Evolutionary conservation across 78 protist species (phyloP).

Genomic region (Pigoraptor vietnamica): DNA sequence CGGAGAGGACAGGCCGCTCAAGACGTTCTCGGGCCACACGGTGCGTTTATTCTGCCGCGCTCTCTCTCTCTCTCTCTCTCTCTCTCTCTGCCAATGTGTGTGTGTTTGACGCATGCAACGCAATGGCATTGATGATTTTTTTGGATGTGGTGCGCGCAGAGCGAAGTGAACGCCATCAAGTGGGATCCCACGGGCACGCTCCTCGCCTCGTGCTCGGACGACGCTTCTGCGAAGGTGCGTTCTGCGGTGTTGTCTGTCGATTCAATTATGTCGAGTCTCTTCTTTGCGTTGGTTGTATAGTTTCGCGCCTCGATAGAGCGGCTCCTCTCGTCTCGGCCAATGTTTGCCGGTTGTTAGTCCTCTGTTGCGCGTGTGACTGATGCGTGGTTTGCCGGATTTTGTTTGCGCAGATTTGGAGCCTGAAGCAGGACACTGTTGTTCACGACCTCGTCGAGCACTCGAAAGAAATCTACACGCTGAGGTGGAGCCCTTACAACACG

Average conservation of each 20-base stretch:
- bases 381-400: not conserved
- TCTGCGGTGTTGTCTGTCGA: not conserved
- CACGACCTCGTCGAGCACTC: conserved; percentile 51
- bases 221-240: conserved; percentile 72
- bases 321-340: not conserved
- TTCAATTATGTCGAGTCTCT: too few relatives aligned
- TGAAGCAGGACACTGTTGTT: conserved; percentile 30
- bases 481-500: conserved; percentile 42
- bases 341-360: not conserved
- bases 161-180: conserved; percentile 82
- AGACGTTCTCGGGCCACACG: conserved; percentile 3
- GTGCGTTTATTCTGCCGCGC: too few relatives aligned
- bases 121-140: too few relatives aligned
- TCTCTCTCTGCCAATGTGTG: not conserved
- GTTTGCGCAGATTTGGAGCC: conserved; percentile 37
- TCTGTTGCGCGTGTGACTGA: not conserved
- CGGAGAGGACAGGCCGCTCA: not conserved
- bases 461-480: conserved; percentile 78
- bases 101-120: too few relatives aligned
- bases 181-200: conserved; percentile 86
- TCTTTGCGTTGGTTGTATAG: too few relatives aligned
- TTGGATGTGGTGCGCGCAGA: too few relatives aligned
- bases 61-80: not conserved
- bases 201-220: conserved; percentile 93
- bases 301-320: not conserved